phyloP scores from a whole-genome alignment of 805 yeast species.

The Wickerhamiella alocasiicola region DNA sequence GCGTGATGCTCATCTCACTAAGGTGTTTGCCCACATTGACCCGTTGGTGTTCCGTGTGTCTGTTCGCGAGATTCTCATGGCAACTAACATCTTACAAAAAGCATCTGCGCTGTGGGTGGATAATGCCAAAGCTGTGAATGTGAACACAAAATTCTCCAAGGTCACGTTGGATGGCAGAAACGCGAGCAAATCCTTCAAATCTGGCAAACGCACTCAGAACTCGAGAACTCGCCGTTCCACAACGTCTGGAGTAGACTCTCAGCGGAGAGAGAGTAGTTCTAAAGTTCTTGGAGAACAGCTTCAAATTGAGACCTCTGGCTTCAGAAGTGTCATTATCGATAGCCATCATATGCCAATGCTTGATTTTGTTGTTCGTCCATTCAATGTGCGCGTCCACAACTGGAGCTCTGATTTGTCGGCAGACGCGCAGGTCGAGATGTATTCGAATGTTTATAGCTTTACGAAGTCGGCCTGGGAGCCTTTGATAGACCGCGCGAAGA shows the following conservation, averaged over 20 bases:
- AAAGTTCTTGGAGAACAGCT: conserved; percentile 58
- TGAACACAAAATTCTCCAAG: neutral
- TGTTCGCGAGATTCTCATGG: conserved; percentile 72
- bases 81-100: conserved; percentile 55
- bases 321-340: conserved; percentile 73
- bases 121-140: neutral
- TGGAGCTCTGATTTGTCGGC: conserved; percentile 82
- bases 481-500: conserved; percentile 73
- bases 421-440: conserved; percentile 49
- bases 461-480: conserved; percentile 94
- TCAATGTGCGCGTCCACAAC: conserved; percentile 53
- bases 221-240: neutral
- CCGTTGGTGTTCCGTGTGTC: conserved; percentile 74
- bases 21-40: conserved; percentile 59
- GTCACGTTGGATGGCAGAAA: conserved; percentile 6
- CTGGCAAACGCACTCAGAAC: neutral
- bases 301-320: conserved; percentile 54
- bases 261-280: neutral
- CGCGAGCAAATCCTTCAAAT: neutral
- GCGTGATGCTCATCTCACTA: conserved; percentile 43
- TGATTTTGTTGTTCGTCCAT: conserved; percentile 62
- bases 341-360: conserved; percentile 84
- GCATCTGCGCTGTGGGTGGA: conserved; percentile 35
- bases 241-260: neutral
- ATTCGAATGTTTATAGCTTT: conserved; percentile 70